Conservation (phyloP, 495 filamentous ascomycete species). For the Talaromyces wortmannii region DNA sequence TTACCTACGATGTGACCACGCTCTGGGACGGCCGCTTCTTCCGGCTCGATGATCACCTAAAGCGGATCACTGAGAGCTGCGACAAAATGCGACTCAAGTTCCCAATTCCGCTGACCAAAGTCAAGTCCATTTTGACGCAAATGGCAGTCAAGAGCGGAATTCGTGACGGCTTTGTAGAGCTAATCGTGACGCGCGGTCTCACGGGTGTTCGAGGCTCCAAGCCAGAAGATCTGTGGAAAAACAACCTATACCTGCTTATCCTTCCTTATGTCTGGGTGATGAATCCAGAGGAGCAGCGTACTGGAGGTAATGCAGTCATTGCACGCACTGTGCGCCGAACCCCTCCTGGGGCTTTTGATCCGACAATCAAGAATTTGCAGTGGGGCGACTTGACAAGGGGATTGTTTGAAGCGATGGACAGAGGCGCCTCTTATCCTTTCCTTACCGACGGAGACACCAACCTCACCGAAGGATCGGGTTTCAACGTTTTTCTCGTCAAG, state of each 20-base stretch:
- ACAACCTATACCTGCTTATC: conserved; percentile 30
- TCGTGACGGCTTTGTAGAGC: conserved; percentile 29
- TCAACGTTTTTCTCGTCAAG: conserved; percentile 23
- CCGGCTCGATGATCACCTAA: conserved; percentile 30
- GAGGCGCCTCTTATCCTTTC: conserved; percentile 25
- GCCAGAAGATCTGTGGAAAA: conserved; percentile 15
- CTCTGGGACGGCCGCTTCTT: conserved; percentile 35
- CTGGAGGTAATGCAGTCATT: conserved; percentile 30
- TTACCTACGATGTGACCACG: conserved; percentile 34
- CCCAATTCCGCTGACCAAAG: conserved; percentile 18
- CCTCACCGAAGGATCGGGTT: conserved; percentile 24
- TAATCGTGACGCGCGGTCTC: conserved; percentile 35
- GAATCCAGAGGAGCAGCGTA: conserved; percentile 24
- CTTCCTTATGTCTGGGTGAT: conserved; percentile 32
- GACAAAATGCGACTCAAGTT: conserved; percentile 26
- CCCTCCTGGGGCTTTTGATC: conserved; percentile 27
- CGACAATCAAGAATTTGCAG: conserved; percentile 35
- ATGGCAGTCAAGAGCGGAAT: conserved; percentile 31
- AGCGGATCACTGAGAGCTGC: conserved; percentile 24
- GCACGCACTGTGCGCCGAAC: conserved; percentile 27
- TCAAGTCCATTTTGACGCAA: conserved; percentile 23
- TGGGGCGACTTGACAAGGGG: conserved; percentile 32
- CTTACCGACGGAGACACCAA: conserved; percentile 29
- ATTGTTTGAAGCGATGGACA: conserved; percentile 19
- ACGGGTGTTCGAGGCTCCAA: conserved; percentile 22